Evolutionary conservation across 2,329 filamentous ascomycete genomes (phyloP).

Genomic region (Xylaria multiplex): DNA sequence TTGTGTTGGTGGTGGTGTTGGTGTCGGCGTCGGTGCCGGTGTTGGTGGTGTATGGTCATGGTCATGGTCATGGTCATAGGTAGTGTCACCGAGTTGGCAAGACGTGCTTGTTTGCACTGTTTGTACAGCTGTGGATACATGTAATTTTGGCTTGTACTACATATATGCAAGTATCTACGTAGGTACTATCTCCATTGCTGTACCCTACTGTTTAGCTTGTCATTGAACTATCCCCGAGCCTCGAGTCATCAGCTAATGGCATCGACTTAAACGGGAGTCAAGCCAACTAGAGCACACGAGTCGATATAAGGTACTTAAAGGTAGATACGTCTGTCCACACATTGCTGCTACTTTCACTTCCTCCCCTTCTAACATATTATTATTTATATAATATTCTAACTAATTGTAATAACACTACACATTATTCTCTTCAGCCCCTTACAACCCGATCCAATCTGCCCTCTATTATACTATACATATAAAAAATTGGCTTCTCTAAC

Average conservation of each 20-base stretch:
- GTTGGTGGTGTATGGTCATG: neutral
- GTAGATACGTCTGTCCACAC: neutral
- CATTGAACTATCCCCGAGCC: conserved; percentile 7
- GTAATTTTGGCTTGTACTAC: too few relatives aligned
- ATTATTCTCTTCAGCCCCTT: neutral
- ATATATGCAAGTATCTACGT: too few relatives aligned
- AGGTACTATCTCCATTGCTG: neutral
- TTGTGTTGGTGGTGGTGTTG: too few relatives aligned
- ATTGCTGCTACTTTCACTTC: conserved; percentile 20
- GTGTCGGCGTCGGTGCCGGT: too few relatives aligned
- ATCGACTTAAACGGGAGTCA: too few relatives aligned
- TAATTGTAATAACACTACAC: neutral
- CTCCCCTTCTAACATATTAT: neutral
- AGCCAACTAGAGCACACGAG: neutral
- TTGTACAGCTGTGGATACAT: too few relatives aligned
- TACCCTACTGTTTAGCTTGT: conserved; percentile 20
- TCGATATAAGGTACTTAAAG: too few relatives aligned
- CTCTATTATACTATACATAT: neutral
- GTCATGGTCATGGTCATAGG: neutral
- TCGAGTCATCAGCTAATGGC: too few relatives aligned
- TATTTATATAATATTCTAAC: neutral
- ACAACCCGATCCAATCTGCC: neutral
- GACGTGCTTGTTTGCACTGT: neutral
- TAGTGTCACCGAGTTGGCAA: neutral
- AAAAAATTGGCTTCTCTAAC: neutral